A percentile compares a stretch with the other conserved stretches of the same genome.
These are phyloP conservation scores for Boletus eberwhitei DNA, from an alignment of 768 basidiomycete species.

Conservation along the genomic window DNA sequence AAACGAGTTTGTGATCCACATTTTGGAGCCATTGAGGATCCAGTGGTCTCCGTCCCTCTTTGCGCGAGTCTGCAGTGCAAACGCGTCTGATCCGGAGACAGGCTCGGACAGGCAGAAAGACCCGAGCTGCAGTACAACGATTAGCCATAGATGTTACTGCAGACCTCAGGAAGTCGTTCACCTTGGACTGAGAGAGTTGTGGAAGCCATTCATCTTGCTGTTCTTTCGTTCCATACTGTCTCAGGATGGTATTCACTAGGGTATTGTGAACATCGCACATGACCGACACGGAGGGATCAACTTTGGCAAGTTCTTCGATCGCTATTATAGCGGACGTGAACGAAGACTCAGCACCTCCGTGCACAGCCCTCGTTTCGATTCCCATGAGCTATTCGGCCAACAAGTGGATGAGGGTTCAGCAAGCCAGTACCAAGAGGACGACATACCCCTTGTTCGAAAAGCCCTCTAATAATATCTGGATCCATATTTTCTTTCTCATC, in stretches of 20 bases:
- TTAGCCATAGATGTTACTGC: neutral
- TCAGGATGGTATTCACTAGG: slow-evolving; percentile 91
- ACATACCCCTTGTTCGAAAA: slow-evolving; percentile 94
- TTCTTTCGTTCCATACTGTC: slow-evolving; percentile 79
- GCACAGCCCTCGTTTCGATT: slow-evolving; percentile 83
- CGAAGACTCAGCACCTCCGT: slow-evolving; percentile 84
- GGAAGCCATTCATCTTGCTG: slow-evolving; percentile 91
- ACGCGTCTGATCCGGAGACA: slow-evolving; percentile 93
- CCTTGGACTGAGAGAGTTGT: slow-evolving; percentile 73
- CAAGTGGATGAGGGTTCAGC: neutral
- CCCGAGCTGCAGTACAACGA: slow-evolving; percentile 61
- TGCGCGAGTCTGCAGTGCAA: slow-evolving; percentile 92
- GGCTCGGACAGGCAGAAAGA: slow-evolving; percentile 95
- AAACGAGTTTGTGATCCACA: slow-evolving; percentile 97
- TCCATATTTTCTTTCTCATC: slow-evolving; percentile 98
- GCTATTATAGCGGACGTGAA: slow-evolving; percentile 96
- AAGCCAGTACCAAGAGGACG: neutral
- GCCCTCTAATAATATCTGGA: slow-evolving; percentile 73
- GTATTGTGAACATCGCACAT: slow-evolving; percentile 99
- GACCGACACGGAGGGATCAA: slow-evolving; percentile 96
- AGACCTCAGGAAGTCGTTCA: slow-evolving; percentile 27
- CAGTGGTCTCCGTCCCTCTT: slow-evolving; percentile 82
- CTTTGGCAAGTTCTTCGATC: slow-evolving; percentile 94
- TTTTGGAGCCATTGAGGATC: slow-evolving; percentile 94
- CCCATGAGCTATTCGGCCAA: slow-evolving; percentile 77